Base-by-base conservation (phyloP, 208 protist species). In the Blastocrithidia nonstop region DNA sequence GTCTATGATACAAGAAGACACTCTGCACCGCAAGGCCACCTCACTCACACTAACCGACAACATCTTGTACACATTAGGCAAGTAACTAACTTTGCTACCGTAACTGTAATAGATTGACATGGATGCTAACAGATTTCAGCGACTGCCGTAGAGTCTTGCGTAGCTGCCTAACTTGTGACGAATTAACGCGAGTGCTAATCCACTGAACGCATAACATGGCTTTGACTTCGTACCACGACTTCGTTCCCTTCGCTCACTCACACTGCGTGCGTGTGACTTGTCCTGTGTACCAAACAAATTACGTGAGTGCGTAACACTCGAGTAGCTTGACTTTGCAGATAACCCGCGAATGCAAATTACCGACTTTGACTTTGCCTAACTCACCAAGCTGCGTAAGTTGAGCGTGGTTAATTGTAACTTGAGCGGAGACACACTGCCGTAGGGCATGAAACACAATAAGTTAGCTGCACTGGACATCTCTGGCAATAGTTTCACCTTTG, bases 381-480 rank as follows among this genome's bases (percentile, higher is more conserved):
- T 91, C 7, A 17, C 32, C 5, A 31, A 53, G 8, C 53, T 92
- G 5, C 53, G 59, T 35, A 61, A 59, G 50, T 56, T 92, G 0
- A 61, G 54, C 16, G 46, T 92, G 9, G 66, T 75, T 1, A 74
- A 78, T 54, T 88, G 78, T 45, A 68, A 68, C 22, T 50, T 88
- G 20, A 51, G 33, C 11, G 72, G 72, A 6, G 60, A 72, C 31
- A 54, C 41, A 17, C 53, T 92, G 15, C 83, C 83, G 1, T 50
- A 25, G 29, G 54, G 70, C 8, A 60, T 92, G 11, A 70, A 70
- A 29, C 29, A 50, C 7, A 42, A 23, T 1, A 59, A 50, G 22
- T 56, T 92, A 13, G 50, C 50, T 20, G 44, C 57, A 29, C 64
- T 92, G 13, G 78, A 92, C 46, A 86, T 92, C 23, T 92, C 83